Conservation (phyloP, 169 alveolate genomes). For the Perkinsus olseni region DNA sequence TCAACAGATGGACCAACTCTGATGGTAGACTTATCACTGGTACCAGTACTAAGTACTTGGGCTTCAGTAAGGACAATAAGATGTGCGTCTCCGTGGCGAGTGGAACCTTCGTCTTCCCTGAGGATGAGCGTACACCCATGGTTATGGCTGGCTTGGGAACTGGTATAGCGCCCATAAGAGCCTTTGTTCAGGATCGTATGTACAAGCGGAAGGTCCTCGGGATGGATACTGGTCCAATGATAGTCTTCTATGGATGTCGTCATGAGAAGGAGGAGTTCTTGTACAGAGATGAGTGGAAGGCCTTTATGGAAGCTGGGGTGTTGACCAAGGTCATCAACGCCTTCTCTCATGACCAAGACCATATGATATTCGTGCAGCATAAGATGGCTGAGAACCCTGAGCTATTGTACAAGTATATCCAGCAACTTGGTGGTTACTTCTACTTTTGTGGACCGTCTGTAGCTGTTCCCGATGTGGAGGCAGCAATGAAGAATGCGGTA, state of each 20-base stretch:
- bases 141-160: constrained; percentile 49
- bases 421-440: constrained; percentile 29
- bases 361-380: constrained; percentile 51
- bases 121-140: constrained; percentile 36
- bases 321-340: constrained; percentile 43
- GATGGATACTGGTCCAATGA: constrained; percentile 38
- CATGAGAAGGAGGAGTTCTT: constrained; percentile 43
- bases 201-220: constrained; percentile 18
- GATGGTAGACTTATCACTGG: neutral
- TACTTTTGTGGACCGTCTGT: constrained; percentile 33
- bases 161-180: constrained; percentile 57
- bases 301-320: constrained; percentile 34
- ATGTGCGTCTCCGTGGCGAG: neutral
- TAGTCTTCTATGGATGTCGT: constrained; percentile 48
- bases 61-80: neutral
- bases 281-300: constrained; percentile 42
- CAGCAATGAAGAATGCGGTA: neutral
- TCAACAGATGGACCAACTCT: neutral
- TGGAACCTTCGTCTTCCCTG: constrained; percentile 42
- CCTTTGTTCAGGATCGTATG: constrained; percentile 44
- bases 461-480: constrained; percentile 19
- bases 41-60: neutral
- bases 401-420: constrained; percentile 18
- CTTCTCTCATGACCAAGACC: constrained; percentile 48
- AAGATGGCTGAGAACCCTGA: constrained; percentile 25